phyloP scores from a whole-genome alignment of 305 asterid genomes.

The Nicotiana rustica region DNA sequence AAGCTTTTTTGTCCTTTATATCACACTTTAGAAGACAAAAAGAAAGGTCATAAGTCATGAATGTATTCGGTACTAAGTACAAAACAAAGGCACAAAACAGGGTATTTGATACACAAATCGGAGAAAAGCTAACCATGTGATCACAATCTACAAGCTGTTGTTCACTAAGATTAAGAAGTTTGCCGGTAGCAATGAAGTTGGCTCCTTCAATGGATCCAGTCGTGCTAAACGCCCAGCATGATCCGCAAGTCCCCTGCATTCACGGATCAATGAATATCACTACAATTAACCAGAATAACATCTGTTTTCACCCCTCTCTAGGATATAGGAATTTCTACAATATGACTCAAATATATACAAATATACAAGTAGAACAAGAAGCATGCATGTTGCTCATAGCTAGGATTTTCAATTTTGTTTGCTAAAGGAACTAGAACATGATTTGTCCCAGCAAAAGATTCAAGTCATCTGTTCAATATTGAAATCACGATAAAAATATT shows the following conservation, averaged over 20 bases:
- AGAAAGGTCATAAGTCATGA: not conserved
- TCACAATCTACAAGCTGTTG: conserved; percentile 94
- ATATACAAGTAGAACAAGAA: too few species aligned
- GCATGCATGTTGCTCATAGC: too few species aligned
- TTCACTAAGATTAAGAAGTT: conserved; percentile 83
- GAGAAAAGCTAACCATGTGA: conserved; percentile 52
- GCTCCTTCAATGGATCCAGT: conserved; percentile 92
- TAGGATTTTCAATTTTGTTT: not conserved
- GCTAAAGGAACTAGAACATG: too few species aligned
- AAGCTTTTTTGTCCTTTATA: conserved; percentile 58
- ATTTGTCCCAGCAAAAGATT: not conserved
- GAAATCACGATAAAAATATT: not conserved
- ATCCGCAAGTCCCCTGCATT: conserved; percentile 77
- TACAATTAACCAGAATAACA: not conserved
- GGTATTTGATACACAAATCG: not conserved
- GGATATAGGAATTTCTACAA: too few species aligned
- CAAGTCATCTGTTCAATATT: not conserved
- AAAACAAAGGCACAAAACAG: not conserved
- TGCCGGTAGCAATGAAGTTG: conserved; percentile 74
- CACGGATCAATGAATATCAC: not conserved
- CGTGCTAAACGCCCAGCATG: conserved; percentile 97
- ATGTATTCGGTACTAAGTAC: not conserved
- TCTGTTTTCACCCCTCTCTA: not conserved
- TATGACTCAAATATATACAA: too few species aligned
- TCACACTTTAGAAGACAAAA: conserved; percentile 58